Evolutionary conservation across 2,329 filamentous ascomycete species (phyloP).

Genomic region (Sphaerulina musiva): DNA sequence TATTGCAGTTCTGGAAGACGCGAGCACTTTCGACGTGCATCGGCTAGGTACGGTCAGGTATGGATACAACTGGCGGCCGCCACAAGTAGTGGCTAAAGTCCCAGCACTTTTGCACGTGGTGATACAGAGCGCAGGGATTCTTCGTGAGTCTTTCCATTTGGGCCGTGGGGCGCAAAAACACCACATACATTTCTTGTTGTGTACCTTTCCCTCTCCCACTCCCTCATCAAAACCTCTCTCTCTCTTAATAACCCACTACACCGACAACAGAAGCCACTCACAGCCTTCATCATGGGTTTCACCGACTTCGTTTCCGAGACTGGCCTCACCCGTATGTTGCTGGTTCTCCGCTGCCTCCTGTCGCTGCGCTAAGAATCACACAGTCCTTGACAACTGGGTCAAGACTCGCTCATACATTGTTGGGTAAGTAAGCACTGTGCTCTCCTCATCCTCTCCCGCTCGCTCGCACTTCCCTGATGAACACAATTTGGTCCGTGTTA

Average conservation of each 20-base stretch:
- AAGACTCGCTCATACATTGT: conserved; percentile 72
- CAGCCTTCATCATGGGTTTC: conserved; percentile 56
- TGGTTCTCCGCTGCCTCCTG: conserved; percentile 8
- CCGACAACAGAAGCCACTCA: conserved; percentile 4
- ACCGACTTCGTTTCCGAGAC: conserved; percentile 60
- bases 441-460: conserved; percentile 22
- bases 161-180: not conserved
- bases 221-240: not conserved
- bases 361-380: conserved; percentile 12
- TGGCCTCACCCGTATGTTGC: conserved; percentile 53
- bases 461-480: conserved; percentile 58
- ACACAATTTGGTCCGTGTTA: conserved; percentile 89
- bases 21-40: not conserved
- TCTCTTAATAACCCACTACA: not conserved
- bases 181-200: not conserved
- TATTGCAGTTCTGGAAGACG: not conserved
- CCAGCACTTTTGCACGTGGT: not conserved
- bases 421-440: conserved; percentile 56
- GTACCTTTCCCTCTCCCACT: conserved; percentile 1
- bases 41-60: too few species aligned
- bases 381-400: conserved; percentile 67
- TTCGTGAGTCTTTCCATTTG: too few species aligned
- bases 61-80: not conserved
- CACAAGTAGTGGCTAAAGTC: not conserved
- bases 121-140: too few species aligned